These are phyloP conservation scores for Taiozyma onychis DNA, from an alignment of 1,139 yeast genomes.

Conservation along the genomic window DNA sequence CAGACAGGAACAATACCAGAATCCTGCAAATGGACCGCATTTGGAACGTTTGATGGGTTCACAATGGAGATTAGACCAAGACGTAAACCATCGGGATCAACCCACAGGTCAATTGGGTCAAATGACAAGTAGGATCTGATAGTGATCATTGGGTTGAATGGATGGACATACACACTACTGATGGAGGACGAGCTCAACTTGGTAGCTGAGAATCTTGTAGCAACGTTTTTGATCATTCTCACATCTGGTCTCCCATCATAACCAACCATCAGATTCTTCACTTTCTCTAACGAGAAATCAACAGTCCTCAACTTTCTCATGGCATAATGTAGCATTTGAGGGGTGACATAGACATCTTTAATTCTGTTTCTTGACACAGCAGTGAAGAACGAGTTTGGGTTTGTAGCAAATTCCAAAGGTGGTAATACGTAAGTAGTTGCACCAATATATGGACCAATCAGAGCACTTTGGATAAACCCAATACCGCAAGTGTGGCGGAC, in stretches of 20 bases:
- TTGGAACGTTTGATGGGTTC: conserved; percentile 61
- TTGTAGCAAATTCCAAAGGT: conserved; percentile 70
- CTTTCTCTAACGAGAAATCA: conserved; percentile 50
- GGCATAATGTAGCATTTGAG: conserved; percentile 78
- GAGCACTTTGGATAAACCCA: conserved; percentile 79
- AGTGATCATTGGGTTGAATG: conserved; percentile 76
- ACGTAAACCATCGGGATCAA: conserved; percentile 83
- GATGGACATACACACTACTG: conserved; percentile 74
- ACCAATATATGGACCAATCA: conserved; percentile 83
- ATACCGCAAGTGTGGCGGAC: conserved; percentile 81
- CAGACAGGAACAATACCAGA: conserved; percentile 96
- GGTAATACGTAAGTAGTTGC: conserved; percentile 78
- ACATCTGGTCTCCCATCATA: conserved; percentile 72
- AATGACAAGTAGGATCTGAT: conserved; percentile 84
- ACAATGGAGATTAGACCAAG: conserved; percentile 83
- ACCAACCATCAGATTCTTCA: conserved; percentile 82
- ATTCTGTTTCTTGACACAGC: conserved; percentile 74
- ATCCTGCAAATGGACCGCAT: conserved; percentile 78
- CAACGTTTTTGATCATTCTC: conserved; percentile 51
- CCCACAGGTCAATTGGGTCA: conserved; percentile 81
- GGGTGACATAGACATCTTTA: conserved; percentile 81
- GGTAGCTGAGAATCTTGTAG: conserved; percentile 59
- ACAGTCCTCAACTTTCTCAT: conserved; percentile 57
- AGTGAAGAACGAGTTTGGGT: conserved; percentile 69
- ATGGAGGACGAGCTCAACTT: conserved; percentile 66